These are phyloP conservation scores for Cystofilobasidium ferigula DNA, from an alignment of 768 basidiomycete species.

Conservation along the genomic window DNA sequence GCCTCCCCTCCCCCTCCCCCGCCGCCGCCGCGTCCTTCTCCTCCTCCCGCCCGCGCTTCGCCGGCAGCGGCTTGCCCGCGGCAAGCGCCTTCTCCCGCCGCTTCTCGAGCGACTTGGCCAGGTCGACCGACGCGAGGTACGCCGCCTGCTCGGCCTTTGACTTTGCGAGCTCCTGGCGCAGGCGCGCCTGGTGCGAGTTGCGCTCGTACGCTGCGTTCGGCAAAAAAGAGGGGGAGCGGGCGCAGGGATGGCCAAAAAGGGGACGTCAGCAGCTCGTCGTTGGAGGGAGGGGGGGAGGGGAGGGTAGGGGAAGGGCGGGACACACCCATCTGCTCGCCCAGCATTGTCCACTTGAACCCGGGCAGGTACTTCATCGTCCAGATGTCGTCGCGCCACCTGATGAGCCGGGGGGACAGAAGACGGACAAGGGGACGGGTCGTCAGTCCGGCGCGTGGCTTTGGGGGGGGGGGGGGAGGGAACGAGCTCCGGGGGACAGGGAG, in stretches of 20 bases:
- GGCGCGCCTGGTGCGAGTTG: conserved; percentile 69
- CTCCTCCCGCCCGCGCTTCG: conserved; percentile 19
- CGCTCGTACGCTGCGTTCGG: conserved; percentile 78
- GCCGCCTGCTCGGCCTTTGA: conserved; percentile 80
- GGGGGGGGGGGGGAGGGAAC: neutral
- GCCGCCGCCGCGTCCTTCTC: too few species aligned
- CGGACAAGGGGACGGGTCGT: neutral
- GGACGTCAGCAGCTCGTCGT: too few species aligned
- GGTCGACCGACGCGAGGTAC: conserved; percentile 86
- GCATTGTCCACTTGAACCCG: conserved; percentile 96
- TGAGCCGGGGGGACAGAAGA: neutral
- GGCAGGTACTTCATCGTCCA: conserved; percentile 99
- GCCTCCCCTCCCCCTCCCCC: conserved; percentile 23
- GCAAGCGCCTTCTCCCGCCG: conserved; percentile 31
- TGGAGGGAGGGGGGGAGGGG: neutral
- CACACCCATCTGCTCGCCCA: conserved; percentile 95
- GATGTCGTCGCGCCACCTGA: conserved; percentile 84
- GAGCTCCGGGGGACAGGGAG: neutral
- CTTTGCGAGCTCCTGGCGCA: conserved; percentile 83
- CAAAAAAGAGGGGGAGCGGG: neutral
- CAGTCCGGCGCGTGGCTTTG: too few species aligned
- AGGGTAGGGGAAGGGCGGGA: conserved; percentile 26
- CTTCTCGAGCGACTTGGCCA: conserved; percentile 56
- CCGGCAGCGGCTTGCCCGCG: conserved; percentile 9
- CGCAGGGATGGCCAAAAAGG: neutral